These are phyloP conservation scores for Pyrus bretschneideri DNA, from an alignment of 306 rosid genomes.

Conservation along the genomic window DNA sequence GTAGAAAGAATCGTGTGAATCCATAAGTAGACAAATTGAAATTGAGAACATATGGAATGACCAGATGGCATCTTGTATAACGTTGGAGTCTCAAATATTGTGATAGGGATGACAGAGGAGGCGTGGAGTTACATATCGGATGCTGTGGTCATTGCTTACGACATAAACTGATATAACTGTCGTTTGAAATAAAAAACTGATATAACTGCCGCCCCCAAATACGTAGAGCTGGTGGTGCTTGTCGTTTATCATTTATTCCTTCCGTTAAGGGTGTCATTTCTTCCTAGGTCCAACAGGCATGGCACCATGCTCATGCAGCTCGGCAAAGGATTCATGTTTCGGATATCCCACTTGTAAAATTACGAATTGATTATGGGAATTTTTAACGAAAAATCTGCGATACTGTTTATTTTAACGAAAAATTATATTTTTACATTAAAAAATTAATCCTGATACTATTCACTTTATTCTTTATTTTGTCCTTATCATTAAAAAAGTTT, in stretches of 20 bases:
- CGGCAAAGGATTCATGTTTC: neutral
- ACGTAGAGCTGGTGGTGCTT: neutral
- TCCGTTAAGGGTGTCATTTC: neutral
- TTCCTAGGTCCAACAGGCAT: neutral
- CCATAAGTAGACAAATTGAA: neutral
- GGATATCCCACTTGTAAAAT: neutral
- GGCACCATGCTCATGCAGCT: neutral
- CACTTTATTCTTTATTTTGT: too few species aligned
- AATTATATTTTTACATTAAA: too few species aligned
- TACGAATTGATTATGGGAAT: neutral
- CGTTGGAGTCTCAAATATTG: neutral
- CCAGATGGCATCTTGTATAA: too few species aligned
- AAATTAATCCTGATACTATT: too few species aligned
- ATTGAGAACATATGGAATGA: too few species aligned
- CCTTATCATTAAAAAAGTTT: too few species aligned
- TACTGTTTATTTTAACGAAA: too few species aligned
- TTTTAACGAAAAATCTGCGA: too few species aligned
- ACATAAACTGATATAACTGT: neutral
- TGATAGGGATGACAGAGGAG: neutral
- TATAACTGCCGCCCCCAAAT: neutral
- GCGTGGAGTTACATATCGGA: neutral
- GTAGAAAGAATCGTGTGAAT: too few species aligned
- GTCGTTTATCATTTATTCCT: neutral
- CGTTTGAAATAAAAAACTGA: neutral
- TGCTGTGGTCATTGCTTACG: neutral